Evolutionary conservation across 83 land plant genomes (phyloP).

Genomic region (Diphasiastrum complanatum): DNA sequence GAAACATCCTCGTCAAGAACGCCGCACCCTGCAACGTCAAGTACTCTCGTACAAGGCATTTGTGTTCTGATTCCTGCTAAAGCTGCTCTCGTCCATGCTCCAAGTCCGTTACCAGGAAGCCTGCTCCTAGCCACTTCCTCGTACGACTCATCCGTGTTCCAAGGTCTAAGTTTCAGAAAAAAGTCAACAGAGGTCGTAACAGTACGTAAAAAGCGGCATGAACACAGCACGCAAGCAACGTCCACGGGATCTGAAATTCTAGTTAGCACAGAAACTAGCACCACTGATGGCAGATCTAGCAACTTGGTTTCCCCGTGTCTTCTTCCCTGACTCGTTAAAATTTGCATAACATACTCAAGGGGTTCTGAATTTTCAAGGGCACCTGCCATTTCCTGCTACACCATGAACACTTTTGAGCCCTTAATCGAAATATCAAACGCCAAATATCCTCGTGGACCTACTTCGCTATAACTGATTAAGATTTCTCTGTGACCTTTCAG

Average conservation of each 20-base stretch:
- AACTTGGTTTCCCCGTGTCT: too few relatives aligned
- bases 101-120: conserved; percentile 4
- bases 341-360: too few relatives aligned
- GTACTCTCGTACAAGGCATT: conserved; percentile 25
- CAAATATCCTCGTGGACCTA: too few relatives aligned
- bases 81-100: conserved; percentile 23
- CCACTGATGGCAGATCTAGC: conserved; percentile 33
- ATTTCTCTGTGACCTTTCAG: too few relatives aligned
- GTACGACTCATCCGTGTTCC: not conserved
- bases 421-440: too few relatives aligned
- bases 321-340: too few relatives aligned
- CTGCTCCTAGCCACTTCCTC: conserved; percentile 2
- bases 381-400: too few relatives aligned
- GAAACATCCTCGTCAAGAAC: conserved; percentile 38
- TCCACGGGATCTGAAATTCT: conserved; percentile 27
- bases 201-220: conserved; percentile 28
- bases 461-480: too few relatives aligned
- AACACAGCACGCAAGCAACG: conserved; percentile 11
- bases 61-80: conserved; percentile 18
- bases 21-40: conserved; percentile 36
- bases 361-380: too few relatives aligned
- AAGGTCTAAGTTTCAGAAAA: conserved; percentile 8
- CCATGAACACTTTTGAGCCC: too few relatives aligned
- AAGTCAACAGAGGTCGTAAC: conserved; percentile 26
- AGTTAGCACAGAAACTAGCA: conserved; percentile 21